These are phyloP conservation scores for Apiospora pterosperma DNA, from an alignment of 2,329 filamentous ascomycete species.

Conservation along the genomic window DNA sequence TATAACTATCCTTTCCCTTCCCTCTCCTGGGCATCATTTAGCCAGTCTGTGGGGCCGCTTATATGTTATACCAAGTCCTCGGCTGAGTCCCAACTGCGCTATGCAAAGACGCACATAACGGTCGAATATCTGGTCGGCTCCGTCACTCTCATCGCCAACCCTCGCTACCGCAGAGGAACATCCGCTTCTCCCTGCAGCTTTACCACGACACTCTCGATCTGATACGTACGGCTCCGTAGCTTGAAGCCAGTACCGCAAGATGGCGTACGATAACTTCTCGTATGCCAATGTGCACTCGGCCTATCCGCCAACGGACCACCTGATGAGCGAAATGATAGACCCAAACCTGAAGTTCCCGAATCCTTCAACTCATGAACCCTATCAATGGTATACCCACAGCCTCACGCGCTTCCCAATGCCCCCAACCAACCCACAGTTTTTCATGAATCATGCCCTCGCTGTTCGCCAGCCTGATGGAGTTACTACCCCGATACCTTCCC, in stretches of 20 bases:
- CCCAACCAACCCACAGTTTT: background rate
- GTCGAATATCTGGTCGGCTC: background rate
- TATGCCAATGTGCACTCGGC: background rate
- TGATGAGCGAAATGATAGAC: background rate
- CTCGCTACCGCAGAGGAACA: background rate
- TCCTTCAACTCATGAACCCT: background rate
- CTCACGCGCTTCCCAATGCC: background rate
- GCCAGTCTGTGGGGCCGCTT: background rate
- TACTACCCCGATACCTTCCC: constrained; percentile 14
- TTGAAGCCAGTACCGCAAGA: background rate
- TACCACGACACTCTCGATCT: background rate
- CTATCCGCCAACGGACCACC: background rate
- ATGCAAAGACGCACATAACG: background rate
- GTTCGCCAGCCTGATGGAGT: constrained; percentile 7
- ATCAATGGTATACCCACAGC: background rate
- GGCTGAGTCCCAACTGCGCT: background rate
- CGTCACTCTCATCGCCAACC: background rate
- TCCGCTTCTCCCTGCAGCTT: background rate
- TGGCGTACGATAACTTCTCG: background rate
- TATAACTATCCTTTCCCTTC: background rate
- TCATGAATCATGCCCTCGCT: background rate
- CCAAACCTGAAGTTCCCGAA: background rate
- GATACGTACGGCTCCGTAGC: background rate
- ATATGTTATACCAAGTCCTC: background rate
- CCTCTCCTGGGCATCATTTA: background rate